Conservation (phyloP, 805 yeast genomes). For the Trichomonascus vanleenenianus region DNA sequence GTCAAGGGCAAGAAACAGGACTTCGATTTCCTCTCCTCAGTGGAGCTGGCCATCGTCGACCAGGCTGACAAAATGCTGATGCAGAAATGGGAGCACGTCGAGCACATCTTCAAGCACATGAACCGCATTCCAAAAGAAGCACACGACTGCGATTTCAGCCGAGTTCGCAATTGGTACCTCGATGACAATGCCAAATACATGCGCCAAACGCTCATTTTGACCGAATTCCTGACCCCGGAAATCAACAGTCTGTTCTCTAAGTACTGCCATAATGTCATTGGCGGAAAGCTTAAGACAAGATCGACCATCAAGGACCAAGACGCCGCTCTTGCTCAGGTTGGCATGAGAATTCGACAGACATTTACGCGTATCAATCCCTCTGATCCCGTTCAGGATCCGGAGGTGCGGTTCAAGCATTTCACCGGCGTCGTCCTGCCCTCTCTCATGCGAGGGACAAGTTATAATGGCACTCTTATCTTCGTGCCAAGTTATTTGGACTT, state of each 20-base stretch:
- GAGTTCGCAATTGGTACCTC: constrained; percentile 88
- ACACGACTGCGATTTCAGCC: constrained; percentile 80
- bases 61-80: constrained; percentile 78
- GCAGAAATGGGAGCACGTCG: constrained; percentile 89
- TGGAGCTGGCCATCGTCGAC: constrained; percentile 75
- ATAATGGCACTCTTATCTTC: constrained; percentile 70
- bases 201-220: constrained; percentile 71
- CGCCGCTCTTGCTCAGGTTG: constrained; percentile 57
- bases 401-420: constrained; percentile 75
- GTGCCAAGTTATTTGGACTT: constrained; percentile 86
- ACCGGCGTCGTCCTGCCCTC: constrained; percentile 67
- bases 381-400: constrained; percentile 59
- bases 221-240: constrained; percentile 75
- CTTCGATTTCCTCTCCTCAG: constrained; percentile 78
- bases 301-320: constrained; percentile 32
- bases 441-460: constrained; percentile 49
- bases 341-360: constrained; percentile 45
- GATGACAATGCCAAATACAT: constrained; percentile 68
- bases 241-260: constrained; percentile 50
- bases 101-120: constrained; percentile 55
- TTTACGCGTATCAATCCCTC: constrained; percentile 62
- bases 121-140: constrained; percentile 73
- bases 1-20: constrained; percentile 44
- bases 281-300: constrained; percentile 30
- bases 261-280: constrained; percentile 28